These are phyloP conservation scores for Blastobotrys petasosporus DNA, from an alignment of 1,139 yeast species.

Conservation along the genomic window DNA sequence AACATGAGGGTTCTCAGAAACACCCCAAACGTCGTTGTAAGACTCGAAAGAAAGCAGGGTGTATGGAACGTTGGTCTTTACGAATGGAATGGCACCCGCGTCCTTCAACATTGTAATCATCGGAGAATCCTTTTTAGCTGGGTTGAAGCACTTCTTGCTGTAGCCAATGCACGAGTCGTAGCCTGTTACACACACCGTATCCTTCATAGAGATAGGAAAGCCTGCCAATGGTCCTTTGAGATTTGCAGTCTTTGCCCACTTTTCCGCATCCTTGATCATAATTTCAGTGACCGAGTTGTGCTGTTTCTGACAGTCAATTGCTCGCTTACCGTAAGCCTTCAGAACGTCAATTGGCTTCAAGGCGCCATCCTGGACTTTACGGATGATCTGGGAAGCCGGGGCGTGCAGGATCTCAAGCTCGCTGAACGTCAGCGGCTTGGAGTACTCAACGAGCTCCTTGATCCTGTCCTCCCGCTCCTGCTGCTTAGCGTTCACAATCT, in stretches of 20 bases:
- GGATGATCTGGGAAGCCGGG: conserved; percentile 29
- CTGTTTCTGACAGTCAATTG: conserved; percentile 33
- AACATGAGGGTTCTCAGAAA: conserved; percentile 39
- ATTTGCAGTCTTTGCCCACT: conserved; percentile 29
- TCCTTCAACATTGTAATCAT: conserved; percentile 36
- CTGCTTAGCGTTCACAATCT: conserved; percentile 28
- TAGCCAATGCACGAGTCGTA: conserved; percentile 49
- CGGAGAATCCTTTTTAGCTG: conserved; percentile 33
- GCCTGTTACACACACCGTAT: conserved; percentile 44
- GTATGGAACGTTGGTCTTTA: conserved; percentile 46
- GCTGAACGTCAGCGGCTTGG: conserved; percentile 30
- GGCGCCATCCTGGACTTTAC: conserved; percentile 30
- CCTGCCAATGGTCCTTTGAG: conserved; percentile 58
- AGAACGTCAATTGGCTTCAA: conserved; percentile 32
- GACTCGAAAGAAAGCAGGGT: conserved; percentile 44
- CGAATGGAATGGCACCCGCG: conserved; percentile 45
- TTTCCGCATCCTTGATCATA: conserved; percentile 34
- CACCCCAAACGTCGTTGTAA: conserved; percentile 42
- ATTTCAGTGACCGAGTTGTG: conserved; percentile 37
- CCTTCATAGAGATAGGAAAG: conserved; percentile 57
- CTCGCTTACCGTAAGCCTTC: conserved; percentile 37
- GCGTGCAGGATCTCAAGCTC: conserved; percentile 29
- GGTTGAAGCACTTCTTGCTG: conserved; percentile 38
- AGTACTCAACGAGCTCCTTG: conserved; percentile 31
- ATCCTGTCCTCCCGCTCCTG: conserved; percentile 34